Base-by-base conservation (phyloP, 2,329 filamentous ascomycete genomes). In the Ascocoryne sarcoides region DNA sequence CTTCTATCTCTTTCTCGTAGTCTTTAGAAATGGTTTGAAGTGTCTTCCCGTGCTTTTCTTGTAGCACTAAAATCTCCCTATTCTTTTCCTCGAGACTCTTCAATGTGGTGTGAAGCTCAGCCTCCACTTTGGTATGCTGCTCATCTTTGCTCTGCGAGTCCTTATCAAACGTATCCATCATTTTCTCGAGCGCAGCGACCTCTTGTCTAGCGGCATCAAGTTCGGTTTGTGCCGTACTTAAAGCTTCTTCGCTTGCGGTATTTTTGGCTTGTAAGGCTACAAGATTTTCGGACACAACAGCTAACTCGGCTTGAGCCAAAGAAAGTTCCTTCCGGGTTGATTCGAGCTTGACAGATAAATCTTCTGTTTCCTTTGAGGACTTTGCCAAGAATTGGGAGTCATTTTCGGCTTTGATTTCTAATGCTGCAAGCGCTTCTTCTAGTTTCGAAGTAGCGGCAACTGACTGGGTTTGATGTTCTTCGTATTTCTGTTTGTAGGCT, bases 1-100 rank as follows among this genome's bases (percentile, higher is more conserved):
- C 71, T 53, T 80, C 76, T 39, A 82, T 79, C 57, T 81, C 76
- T n/a, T 70, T 67, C 55, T 80, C 72, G 48, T 78, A 79, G 49
- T 80, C 76, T 47, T 73, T 65, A 1, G 75, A 75, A 40, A 81
- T 59, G 45, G 68, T 69, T 57, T 73, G 66, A 49, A 82, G 65
- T 54, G 76, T 73, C 49, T 71, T 67, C 45, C 74, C 67, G 53
- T 81, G 73, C 26, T 72, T 69, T 36, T 65, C 58, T 58, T 76
- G 70, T 44, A 78, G 59, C 53, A 69, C 68, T 10, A 67, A 60
- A 17, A 59, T 55, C 36, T 60, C 57, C 30, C 29, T 53, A 10
- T 45, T 47, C 43, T 58, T 59, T 5, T 55, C 49, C n/a, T 60
- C 56, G 8, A 60, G 40, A n/a, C 37, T 43, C 38, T 58, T 49